Percentiles rank a stretch among this genome's conserved stretches.
Conservation (phyloP, 495 filamentous ascomycete genomes). For the Aspergillus baeticus region DNA sequence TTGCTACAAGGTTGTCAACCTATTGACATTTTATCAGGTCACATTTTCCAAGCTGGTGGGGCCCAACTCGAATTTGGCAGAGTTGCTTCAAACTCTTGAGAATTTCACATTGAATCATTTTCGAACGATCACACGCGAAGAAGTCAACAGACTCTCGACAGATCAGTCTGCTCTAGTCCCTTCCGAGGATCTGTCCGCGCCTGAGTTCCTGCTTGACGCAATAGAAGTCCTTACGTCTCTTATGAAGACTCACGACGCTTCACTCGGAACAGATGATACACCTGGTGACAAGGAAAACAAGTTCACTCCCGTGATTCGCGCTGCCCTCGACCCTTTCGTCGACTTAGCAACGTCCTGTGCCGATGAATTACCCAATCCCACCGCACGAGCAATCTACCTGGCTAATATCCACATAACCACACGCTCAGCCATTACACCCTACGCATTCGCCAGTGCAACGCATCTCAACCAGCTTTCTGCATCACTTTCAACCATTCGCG, state of each 20-base stretch:
- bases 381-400: conserved; percentile 67
- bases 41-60: conserved; percentile 83
- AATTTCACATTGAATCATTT: conserved; percentile 82
- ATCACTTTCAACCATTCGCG: conserved; percentile 38
- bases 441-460: conserved; percentile 44
- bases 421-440: conserved; percentile 37
- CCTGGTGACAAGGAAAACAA: conserved; percentile 27
- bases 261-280: conserved; percentile 59
- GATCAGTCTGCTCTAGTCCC: conserved; percentile 59
- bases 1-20: conserved; percentile 84
- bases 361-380: conserved; percentile 54
- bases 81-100: conserved; percentile 65
- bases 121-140: conserved; percentile 72
- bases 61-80: conserved; percentile 63
- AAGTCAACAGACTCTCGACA: conserved; percentile 66
- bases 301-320: conserved; percentile 75
- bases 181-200: conserved; percentile 64
- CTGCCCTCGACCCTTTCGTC: conserved; percentile 86
- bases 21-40: conserved; percentile 82
- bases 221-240: conserved; percentile 69
- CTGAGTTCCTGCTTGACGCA: conserved; percentile 80
- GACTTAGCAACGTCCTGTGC: conserved; percentile 68
- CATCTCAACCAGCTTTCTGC: conserved; percentile 34
- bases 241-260: conserved; percentile 83
- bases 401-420: conserved; percentile 74